Base-by-base conservation (phyloP, 1,284 basidiomycete species). In the Fomitopsis pinicola region DNA sequence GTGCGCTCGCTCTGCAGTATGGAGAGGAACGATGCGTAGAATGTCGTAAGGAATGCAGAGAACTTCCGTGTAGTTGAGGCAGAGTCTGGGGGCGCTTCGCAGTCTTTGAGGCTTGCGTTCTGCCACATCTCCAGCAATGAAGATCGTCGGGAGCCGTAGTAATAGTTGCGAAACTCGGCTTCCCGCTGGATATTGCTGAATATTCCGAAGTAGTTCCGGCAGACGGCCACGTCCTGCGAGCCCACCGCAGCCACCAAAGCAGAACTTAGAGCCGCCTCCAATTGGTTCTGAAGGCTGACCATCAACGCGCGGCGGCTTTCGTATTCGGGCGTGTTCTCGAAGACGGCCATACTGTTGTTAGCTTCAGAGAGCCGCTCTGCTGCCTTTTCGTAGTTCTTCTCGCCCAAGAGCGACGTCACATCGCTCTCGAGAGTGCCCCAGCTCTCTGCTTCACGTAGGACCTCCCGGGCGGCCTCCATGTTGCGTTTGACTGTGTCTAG, bases 361-460 rank as follows among this genome's bases (percentile, higher is more conserved):
- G 96, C 95, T 68, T 97, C 95, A 0, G 88, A 89, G 10, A 98
- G 77, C 61, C 96, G 80, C 66, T 92, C 89, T 19, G 94, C 95
- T 0, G 96, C 96, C 70, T 94, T 94, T 52, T 83, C 85, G 68
- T 91, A 94, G 65, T 82, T 86, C 67, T 85, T 83, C 65, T 92
- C 91, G n/a, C 82, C 77, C 42, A 98, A 81, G 19, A 95, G 82
- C 0, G 88, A 81, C 0, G 90, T 91, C 50, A 97, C 91, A 75
- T 98, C 96, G 54, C 90, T 82, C 73, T 98, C 96, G 44, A 98
- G 82, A 0, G 92, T 92, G 57, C 90, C 92, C 96, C 96, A 98
- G 64, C 89, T 92, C 78, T 97, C 92, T 26, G 95, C 95, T 71
- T 97, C 95, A 38, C 88, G 84, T 22, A 97, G 75, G 15, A 97